Conservation (phyloP, 768 basidiomycete species). For the Kwoniella mangroviensis region DNA sequence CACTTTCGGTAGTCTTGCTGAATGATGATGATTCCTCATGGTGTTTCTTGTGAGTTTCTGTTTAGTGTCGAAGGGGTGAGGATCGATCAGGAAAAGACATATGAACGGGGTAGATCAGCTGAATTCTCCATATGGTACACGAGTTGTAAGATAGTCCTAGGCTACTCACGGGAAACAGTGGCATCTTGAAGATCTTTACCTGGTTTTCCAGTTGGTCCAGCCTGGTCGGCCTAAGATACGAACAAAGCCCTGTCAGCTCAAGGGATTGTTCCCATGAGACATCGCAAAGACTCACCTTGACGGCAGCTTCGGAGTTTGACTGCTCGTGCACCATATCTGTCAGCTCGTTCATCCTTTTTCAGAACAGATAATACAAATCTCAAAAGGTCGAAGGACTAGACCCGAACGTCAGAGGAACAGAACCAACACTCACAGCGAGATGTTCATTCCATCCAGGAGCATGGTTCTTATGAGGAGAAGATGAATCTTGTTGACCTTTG, state of each 20-base stretch:
- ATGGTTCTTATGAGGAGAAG: slow-evolving; percentile 46
- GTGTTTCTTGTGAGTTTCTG: slow-evolving; percentile 24
- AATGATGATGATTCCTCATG: slow-evolving; percentile 3
- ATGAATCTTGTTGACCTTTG: slow-evolving; percentile 38
- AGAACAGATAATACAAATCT: too few relatives aligned
- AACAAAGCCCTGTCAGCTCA: not conserved
- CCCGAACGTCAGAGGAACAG: not conserved
- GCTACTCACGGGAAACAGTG: slow-evolving; percentile 44
- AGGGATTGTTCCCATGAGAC: not conserved
- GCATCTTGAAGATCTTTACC: slow-evolving; percentile 46
- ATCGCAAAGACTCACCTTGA: slow-evolving; percentile 42
- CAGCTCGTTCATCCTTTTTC: too few relatives aligned
- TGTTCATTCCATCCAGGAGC: slow-evolving; percentile 57
- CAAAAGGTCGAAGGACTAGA: too few relatives aligned
- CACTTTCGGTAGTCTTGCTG: slow-evolving; percentile 13
- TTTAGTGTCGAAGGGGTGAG: not conserved
- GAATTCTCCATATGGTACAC: not conserved
- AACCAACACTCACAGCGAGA: slow-evolving; percentile 50
- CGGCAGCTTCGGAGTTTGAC: slow-evolving; percentile 50
- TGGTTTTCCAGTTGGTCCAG: slow-evolving; percentile 40
- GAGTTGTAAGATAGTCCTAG: not conserved
- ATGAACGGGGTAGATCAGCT: not conserved
- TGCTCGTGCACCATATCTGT: too few relatives aligned
- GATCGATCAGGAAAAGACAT: not conserved
- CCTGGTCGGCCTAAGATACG: slow-evolving; percentile 42